Conservation (phyloP, 768 basidiomycete genomes). For the Multifurca ochricompacta region DNA sequence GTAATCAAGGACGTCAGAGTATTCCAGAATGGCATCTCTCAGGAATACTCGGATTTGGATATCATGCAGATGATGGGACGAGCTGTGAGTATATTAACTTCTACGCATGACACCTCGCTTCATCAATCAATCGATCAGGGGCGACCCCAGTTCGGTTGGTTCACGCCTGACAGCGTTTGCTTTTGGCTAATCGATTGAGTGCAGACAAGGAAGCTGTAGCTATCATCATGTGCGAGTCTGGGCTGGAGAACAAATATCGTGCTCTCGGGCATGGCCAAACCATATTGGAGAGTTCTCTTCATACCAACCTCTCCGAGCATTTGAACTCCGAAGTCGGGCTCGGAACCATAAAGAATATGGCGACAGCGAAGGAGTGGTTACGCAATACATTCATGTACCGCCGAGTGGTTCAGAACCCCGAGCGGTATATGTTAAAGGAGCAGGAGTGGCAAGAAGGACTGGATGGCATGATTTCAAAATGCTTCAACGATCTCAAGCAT, state of each 20-base stretch:
- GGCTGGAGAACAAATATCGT: conserved; percentile 65
- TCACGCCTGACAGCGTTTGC: background rate
- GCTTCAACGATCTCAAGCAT: conserved; percentile 50
- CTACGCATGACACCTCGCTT: background rate
- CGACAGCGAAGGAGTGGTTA: conserved; percentile 76
- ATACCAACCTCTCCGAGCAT: conserved; percentile 79
- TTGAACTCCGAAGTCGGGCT: conserved; percentile 91
- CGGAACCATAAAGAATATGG: conserved; percentile 64
- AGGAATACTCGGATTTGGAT: conserved; percentile 88
- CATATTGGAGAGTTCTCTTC: conserved; percentile 78
- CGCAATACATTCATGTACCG: conserved; percentile 80
- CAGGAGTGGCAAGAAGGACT: conserved; percentile 65
- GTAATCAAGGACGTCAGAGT: conserved; percentile 86
- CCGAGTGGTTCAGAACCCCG: conserved; percentile 77
- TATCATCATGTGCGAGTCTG: conserved; percentile 72
- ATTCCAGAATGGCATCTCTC: conserved; percentile 59
- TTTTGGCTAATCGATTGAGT: background rate
- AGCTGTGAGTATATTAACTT: conserved; percentile 45
- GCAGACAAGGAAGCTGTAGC: conserved; percentile 78
- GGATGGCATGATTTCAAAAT: conserved; percentile 66
- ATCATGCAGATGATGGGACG: conserved; percentile 96
- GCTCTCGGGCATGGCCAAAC: conserved; percentile 63
- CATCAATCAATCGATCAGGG: conserved; percentile 58
- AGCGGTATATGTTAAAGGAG: conserved; percentile 55
- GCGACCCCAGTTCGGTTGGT: conserved; percentile 79